phyloP scores from a whole-genome alignment of 148 eudicot species.

The Rhododendron vialii region DNA sequence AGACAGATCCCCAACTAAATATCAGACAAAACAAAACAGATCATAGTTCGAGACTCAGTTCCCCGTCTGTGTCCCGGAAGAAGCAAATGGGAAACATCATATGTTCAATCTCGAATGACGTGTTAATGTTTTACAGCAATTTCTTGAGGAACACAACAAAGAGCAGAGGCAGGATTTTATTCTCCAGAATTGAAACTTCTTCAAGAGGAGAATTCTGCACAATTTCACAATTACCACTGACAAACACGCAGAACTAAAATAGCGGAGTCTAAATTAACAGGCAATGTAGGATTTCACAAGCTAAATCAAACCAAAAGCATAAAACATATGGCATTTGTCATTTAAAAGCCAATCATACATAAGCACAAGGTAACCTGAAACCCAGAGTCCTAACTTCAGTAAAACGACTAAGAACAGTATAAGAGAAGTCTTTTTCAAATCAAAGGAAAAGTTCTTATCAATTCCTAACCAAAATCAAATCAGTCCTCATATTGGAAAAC shows the following conservation, averaged over 20 bases:
- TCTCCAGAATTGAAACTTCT: background rate
- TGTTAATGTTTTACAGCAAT: background rate
- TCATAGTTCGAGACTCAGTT: background rate
- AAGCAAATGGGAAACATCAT: background rate
- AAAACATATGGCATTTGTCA: background rate
- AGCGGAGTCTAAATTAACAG: background rate
- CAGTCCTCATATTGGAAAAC: background rate
- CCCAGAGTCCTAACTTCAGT: background rate
- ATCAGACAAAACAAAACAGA: conserved; percentile 10
- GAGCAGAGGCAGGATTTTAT: background rate
- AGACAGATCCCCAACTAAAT: conserved; percentile 6
- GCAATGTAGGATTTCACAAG: background rate
- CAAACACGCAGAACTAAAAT: background rate
- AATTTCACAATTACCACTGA: background rate
- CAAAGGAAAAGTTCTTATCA: background rate
- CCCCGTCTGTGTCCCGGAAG: background rate
- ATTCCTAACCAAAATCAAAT: background rate
- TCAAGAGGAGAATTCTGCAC: too few species aligned
- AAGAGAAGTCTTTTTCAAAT: background rate
- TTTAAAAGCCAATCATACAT: background rate
- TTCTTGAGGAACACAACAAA: background rate
- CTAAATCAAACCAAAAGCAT: background rate
- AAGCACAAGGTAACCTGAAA: background rate
- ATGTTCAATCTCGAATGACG: background rate
- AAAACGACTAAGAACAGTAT: background rate